Base-by-base conservation (phyloP, 441 rosid species). In the Populus tomentosa region DNA sequence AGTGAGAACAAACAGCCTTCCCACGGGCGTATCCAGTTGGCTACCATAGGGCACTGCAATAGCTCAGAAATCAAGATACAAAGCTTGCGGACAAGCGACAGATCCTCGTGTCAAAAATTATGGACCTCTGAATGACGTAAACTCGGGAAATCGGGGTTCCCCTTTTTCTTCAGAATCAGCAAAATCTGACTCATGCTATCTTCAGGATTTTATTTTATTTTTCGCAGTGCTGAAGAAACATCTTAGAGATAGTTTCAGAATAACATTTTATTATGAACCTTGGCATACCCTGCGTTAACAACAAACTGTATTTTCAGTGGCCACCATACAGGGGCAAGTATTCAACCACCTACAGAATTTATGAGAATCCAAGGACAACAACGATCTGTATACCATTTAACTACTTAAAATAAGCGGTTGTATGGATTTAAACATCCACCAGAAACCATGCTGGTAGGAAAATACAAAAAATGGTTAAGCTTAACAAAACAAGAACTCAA, bases 381-480 rank as follows among this genome's bases (percentile, higher is more conserved):
- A 73, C 53, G 69, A 72, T 71, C 56, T 32, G 24, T 21, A 20
- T 38, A 70, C 69, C 66, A 79, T 82, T 73, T 71, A 71, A 65
- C 63, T 71, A 77, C 74, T 75, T 81, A 64, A 73, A 74, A 69
- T 30, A 70, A n/a, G 79, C 65, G 42, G 69, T 70, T 65, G 80
- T 30, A 81, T 13, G 77, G 50, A 82, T 68, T 30, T 63, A 21
- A 74, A 71, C 61, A 70, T 81, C 82, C 68, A 69, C 81, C 80
- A 78, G 79, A 71, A 77, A 65, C 36, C 35, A 38, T 66, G 67
- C 84, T 40, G 82, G 84, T 74, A 59, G 76, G 70, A 70, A 68
- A 72, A 65, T 40, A 70, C 82, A 84, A 77, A n/a, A 75, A 75
- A 67, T 67, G 74, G 76, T 77, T 79, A 32, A 67, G n/a, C 72